Base-by-base conservation (phyloP, 805 yeast genomes). In the Ogataea ganodermae region DNA sequence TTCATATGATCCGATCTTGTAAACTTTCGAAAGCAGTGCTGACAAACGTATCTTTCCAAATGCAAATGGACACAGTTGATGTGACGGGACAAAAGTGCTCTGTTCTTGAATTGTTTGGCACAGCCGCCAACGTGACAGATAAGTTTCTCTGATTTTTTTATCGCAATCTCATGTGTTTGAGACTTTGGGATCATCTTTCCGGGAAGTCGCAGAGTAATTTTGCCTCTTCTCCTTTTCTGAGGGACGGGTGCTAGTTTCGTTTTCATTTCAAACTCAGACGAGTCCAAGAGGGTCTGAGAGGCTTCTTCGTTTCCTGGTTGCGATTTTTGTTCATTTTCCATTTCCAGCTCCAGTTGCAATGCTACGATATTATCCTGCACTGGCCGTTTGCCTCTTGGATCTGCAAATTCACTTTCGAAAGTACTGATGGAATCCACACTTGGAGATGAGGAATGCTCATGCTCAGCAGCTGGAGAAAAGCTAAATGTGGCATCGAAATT, bases 21-120 rank as follows among this genome's bases (percentile, higher is more conserved):
- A 56, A 84, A 84, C 55, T 76, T 78, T 61, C 82, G 83, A 35
- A 70, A 71, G 58, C 90, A 84, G 39, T 70, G 65, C 14, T 69
- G 58, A 58, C 89, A 84, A 41, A 73, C 76, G 63, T 75, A 83
- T 71, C 55, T 79, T 77, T 51, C 75, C 66, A 22, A 83, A 20
- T 62, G 62, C 28, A 65, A 75, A 60, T 84, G 90, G 53, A 83
- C 81, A 18, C 86, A 80, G 48, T 87, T 68, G 61, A 80, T 74
- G 59, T 84, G 90, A 46, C 90, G 67, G 60, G 81, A 81, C 58
- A 83, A 68, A 60, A 83, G 88, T 50, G 84, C 88, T 56, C 80
- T 80, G 51, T 88, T 73, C 53, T 77, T 78, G 64, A 84, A 84
- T 3, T 60, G 57, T 54, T 72, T 74, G 1, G 57, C 51, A 51